Evolutionary conservation across 345 rosid species (phyloP).

Genomic region (Corchorus capsularis): DNA sequence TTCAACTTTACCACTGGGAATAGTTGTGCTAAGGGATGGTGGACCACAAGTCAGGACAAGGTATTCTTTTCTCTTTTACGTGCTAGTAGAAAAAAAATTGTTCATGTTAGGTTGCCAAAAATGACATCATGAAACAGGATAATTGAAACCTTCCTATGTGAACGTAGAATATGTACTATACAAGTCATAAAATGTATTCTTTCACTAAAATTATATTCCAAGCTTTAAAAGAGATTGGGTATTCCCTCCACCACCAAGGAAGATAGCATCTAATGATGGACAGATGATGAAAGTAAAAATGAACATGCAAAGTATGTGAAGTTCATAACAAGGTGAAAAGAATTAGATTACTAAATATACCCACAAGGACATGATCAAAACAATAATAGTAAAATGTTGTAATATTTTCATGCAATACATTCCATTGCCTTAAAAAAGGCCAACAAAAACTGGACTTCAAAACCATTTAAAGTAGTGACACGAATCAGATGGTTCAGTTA

Average conservation of each 20-base stretch:
- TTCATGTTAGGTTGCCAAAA: not conserved
- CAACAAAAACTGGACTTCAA: not conserved
- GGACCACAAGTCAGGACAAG: constrained; percentile 85
- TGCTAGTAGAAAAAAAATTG: constrained; percentile 38
- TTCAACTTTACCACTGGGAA: constrained; percentile 52
- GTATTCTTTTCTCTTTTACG: constrained; percentile 83
- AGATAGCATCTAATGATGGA: not conserved
- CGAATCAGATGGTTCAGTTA: not conserved
- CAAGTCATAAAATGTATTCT: not conserved
- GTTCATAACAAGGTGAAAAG: not conserved
- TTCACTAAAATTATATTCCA: not conserved
- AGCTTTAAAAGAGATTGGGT: not conserved
- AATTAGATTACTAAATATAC: not conserved
- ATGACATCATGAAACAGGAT: not conserved
- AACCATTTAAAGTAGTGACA: not conserved
- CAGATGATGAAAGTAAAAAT: not conserved
- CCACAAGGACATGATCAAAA: not conserved
- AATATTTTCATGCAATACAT: constrained; percentile 3
- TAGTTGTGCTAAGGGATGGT: constrained; percentile 47
- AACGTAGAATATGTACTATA: not conserved
- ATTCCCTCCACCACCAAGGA: not conserved
- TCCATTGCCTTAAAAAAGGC: not conserved
- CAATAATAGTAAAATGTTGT: not conserved
- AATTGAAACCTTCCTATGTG: constrained; percentile 53
- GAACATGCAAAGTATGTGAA: not conserved